phyloP scores from a whole-genome alignment of 306 rosid species.

The Acacia acuminata region DNA sequence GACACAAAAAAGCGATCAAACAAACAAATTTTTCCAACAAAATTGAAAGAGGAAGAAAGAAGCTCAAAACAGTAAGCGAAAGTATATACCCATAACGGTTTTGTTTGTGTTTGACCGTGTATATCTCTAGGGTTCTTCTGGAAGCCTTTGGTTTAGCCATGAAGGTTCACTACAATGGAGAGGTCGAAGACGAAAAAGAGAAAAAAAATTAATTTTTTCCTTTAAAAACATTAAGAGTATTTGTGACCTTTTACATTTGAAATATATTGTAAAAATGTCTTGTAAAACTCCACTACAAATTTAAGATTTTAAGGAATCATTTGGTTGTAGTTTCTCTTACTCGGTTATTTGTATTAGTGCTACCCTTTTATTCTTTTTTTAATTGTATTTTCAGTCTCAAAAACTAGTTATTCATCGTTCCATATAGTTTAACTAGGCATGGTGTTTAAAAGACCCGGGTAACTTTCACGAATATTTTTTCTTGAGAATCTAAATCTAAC shows the following conservation, averaged over 20 bases:
- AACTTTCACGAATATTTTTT: background rate
- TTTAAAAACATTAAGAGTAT: too few relatives aligned
- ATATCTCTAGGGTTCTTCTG: conserved; percentile 90
- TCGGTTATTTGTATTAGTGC: too few relatives aligned
- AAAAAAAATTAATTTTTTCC: too few relatives aligned
- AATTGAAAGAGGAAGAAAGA: background rate
- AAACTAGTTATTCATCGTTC: too few relatives aligned
- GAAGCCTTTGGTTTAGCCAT: conserved; percentile 92
- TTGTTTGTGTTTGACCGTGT: conserved; percentile 85
- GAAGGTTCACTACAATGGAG: conserved; percentile 2
- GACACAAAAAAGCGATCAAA: background rate
- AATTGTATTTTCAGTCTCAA: too few relatives aligned
- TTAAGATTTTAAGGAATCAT: too few relatives aligned
- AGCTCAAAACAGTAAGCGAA: background rate
- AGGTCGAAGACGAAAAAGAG: conserved; percentile 13
- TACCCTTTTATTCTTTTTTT: too few relatives aligned
- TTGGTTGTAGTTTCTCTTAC: too few relatives aligned
- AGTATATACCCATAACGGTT: conserved; percentile 59
- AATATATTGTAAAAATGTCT: too few relatives aligned
- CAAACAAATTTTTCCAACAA: background rate
- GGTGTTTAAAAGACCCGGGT: background rate
- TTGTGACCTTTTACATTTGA: too few relatives aligned
- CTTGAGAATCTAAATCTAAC: background rate
- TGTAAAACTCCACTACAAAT: too few relatives aligned
- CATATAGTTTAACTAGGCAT: background rate